phyloP scores from a whole-genome alignment of 306 rosid species.

The Vigna angularis region DNA sequence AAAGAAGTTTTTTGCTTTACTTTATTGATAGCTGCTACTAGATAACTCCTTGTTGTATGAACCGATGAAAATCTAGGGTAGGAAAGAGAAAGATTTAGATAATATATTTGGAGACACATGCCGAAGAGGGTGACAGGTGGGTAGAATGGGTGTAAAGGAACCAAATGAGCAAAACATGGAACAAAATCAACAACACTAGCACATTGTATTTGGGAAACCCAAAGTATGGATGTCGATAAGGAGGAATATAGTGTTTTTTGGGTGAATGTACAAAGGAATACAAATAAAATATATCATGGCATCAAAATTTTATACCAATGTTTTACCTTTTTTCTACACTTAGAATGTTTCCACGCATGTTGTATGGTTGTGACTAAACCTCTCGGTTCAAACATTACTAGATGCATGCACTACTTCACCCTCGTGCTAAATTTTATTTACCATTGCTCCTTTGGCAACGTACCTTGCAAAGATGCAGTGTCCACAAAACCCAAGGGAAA shows the following conservation, averaged over 20 bases:
- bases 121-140: conserved; percentile 24
- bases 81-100: background rate
- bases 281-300: conserved; percentile 22
- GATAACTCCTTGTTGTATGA: conserved; percentile 2
- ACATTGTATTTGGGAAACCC: conserved; percentile 26
- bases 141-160: background rate
- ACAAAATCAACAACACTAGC: conserved; percentile 16
- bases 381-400: background rate
- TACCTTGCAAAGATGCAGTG: conserved; percentile 12
- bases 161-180: conserved; percentile 2
- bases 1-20: background rate
- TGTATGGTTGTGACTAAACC: conserved; percentile 5
- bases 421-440: conserved; percentile 10
- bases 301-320: conserved; percentile 13
- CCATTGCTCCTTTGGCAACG: background rate
- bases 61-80: background rate
- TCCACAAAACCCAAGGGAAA: background rate
- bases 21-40: background rate
- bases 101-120: conserved; percentile 18
- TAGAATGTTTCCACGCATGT: conserved; percentile 21
- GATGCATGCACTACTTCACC: conserved; percentile 25
- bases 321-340: conserved; percentile 43
- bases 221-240: conserved; percentile 17
- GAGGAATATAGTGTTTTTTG: conserved; percentile 18
- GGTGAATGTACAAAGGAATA: conserved; percentile 28